Percentiles rank a stretch among this genome's conserved stretches.
These are phyloP conservation scores for Populus deltoides DNA, from an alignment of 345 rosid species.

Conservation along the genomic window DNA sequence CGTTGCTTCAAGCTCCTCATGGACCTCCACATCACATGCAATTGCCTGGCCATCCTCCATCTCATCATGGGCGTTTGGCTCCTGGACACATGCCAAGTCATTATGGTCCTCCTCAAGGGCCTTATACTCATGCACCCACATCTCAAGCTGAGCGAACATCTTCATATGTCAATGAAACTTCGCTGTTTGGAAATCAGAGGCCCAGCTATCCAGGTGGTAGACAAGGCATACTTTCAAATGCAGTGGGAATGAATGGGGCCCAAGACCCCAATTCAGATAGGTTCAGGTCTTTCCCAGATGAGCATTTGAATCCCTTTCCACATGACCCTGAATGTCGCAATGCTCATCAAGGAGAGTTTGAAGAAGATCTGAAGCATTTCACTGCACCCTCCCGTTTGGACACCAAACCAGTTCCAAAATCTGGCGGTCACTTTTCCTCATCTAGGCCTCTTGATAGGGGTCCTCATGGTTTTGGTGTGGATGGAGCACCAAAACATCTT, in stretches of 20 bases:
- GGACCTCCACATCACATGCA: constrained; percentile 36
- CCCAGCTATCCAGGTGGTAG: constrained; percentile 35
- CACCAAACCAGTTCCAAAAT: constrained; percentile 32
- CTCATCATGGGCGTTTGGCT: constrained; percentile 39
- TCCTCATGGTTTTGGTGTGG: constrained; percentile 40
- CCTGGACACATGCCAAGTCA: constrained; percentile 31
- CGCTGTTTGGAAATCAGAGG: constrained; percentile 27
- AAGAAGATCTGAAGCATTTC: constrained; percentile 45
- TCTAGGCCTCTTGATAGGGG: constrained; percentile 44
- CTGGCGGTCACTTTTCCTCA: constrained; percentile 33
- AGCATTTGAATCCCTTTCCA: constrained; percentile 29
- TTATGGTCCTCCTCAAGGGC: constrained; percentile 32
- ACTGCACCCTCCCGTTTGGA: constrained; percentile 43
- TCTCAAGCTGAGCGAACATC: constrained; percentile 28
- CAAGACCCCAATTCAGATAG: constrained; percentile 34
- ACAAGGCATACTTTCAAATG: constrained; percentile 23
- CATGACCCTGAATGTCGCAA: constrained; percentile 30
- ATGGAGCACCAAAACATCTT: constrained; percentile 29
- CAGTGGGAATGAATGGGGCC: constrained; percentile 35
- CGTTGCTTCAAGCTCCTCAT: constrained; percentile 36
- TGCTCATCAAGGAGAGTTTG: constrained; percentile 37
- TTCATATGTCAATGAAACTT: constrained; percentile 31
- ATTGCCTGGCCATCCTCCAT: constrained; percentile 27
- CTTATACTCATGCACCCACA: constrained; percentile 23
- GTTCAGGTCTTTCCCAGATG: constrained; percentile 38